Percentiles rank a stretch among this genome's conserved stretches.
These are phyloP conservation scores for Lentinus tigrinus DNA, from an alignment of 768 basidiomycete genomes.

Conservation along the genomic window DNA sequence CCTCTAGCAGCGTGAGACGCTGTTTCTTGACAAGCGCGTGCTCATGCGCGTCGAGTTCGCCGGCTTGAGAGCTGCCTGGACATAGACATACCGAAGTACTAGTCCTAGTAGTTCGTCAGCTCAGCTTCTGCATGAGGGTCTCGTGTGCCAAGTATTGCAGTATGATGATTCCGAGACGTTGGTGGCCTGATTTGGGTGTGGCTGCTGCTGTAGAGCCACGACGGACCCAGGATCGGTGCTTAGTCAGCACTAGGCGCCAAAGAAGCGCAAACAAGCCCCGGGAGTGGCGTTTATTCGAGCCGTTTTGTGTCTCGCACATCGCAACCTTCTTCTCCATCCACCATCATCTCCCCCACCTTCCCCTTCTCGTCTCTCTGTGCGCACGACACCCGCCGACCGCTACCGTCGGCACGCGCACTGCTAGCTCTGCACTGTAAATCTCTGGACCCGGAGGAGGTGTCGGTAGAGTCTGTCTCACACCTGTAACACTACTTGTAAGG, in stretches of 20 bases:
- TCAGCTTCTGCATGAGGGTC: too few species aligned
- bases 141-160: too few species aligned
- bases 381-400: background rate
- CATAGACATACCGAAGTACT: too few species aligned
- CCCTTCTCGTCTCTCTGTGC: background rate
- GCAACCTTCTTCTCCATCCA: constrained; percentile 11
- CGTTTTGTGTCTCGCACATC: constrained; percentile 12
- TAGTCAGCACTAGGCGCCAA: constrained; percentile 18
- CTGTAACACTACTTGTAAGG: constrained; percentile 34
- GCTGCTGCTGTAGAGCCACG: background rate
- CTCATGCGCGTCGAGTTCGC: background rate
- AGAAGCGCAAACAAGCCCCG: constrained; percentile 21
- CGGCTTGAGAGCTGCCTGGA: too few species aligned
- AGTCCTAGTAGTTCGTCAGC: too few species aligned
- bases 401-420: background rate
- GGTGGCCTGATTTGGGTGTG: background rate
- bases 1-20: too few species aligned
- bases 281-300: constrained; percentile 6
- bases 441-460: constrained; percentile 12
- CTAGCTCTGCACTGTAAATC: constrained; percentile 1
- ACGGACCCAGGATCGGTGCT: constrained; percentile 9
- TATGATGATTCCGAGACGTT: too few species aligned
- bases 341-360: background rate
- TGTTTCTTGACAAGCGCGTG: background rate
- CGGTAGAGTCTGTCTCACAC: constrained; percentile 21